Conservation (phyloP, 306 rosid genomes). For the Lathyrus sativus region DNA sequence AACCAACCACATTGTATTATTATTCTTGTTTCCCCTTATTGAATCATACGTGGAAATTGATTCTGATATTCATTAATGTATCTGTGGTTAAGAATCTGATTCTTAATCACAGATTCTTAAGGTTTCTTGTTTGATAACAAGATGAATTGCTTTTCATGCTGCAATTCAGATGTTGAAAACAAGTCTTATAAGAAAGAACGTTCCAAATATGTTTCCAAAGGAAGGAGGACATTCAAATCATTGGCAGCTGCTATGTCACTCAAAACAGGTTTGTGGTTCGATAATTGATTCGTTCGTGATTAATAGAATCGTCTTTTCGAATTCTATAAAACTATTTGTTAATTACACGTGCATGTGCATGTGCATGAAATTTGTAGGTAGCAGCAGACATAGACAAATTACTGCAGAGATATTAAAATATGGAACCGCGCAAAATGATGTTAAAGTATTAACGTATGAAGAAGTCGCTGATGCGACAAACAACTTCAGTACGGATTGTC, state of each 20-base stretch:
- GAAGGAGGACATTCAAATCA: constrained; percentile 47
- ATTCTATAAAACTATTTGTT: constrained; percentile 10
- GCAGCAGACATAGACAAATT: constrained; percentile 55
- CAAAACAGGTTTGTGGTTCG: constrained; percentile 47
- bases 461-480: constrained; percentile 54
- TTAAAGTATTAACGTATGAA: constrained; percentile 41
- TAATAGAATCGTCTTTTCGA: not conserved
- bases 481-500: constrained; percentile 42
- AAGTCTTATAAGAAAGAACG: not conserved
- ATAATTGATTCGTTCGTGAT: not conserved
- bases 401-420: constrained; percentile 47
- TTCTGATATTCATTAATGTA: not conserved
- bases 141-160: constrained; percentile 56
- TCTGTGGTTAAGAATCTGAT: not conserved
- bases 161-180: constrained; percentile 15
- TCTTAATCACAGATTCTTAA: constrained; percentile 10
- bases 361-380: constrained; percentile 48
- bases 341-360: not conserved
- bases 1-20: not conserved
- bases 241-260: constrained; percentile 44
- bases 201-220: not conserved
- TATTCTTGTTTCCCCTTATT: not conserved
- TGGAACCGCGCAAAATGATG: constrained; percentile 49
- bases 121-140: constrained; percentile 23
- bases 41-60: not conserved